phyloP scores from a whole-genome alignment of 75 land plant genomes.

The Selaginella tamariscina region DNA sequence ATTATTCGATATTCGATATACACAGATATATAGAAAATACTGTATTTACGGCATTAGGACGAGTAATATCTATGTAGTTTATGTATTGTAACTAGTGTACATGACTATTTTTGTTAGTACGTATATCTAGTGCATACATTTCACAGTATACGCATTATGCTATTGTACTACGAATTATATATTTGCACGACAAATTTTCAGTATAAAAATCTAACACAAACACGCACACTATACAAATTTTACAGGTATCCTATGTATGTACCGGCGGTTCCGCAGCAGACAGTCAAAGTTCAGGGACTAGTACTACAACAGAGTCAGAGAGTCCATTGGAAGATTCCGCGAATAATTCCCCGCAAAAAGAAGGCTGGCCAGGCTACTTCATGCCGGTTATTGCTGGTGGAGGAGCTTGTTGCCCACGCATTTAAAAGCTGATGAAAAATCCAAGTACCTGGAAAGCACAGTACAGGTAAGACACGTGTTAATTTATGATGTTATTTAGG shows the following conservation, averaged over 20 bases:
- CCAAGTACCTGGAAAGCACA: background rate
- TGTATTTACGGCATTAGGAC: background rate
- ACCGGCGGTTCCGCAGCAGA: constrained; percentile 18
- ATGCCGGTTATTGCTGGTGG: background rate
- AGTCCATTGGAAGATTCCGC: background rate
- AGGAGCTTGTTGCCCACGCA: background rate
- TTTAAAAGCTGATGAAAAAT: background rate
- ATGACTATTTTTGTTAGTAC: background rate
- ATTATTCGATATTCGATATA: background rate
- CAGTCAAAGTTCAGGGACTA: background rate
- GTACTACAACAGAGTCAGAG: background rate
- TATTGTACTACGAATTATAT: background rate
- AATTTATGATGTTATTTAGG: too few species aligned
- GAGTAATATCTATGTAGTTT: background rate
- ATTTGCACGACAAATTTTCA: constrained; percentile 5
- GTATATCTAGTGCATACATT: background rate
- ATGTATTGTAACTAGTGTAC: background rate
- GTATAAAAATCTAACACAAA: too few species aligned
- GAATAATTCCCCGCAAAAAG: background rate
- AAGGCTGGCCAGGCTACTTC: background rate
- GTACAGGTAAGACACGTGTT: background rate
- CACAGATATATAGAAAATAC: background rate
- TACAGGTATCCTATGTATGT: constrained; percentile 27
- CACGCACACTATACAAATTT: too few species aligned
- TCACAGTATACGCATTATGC: background rate